Conservation (phyloP, 2,329 filamentous ascomycete genomes). For the Fusarium keratoplasticum region DNA sequence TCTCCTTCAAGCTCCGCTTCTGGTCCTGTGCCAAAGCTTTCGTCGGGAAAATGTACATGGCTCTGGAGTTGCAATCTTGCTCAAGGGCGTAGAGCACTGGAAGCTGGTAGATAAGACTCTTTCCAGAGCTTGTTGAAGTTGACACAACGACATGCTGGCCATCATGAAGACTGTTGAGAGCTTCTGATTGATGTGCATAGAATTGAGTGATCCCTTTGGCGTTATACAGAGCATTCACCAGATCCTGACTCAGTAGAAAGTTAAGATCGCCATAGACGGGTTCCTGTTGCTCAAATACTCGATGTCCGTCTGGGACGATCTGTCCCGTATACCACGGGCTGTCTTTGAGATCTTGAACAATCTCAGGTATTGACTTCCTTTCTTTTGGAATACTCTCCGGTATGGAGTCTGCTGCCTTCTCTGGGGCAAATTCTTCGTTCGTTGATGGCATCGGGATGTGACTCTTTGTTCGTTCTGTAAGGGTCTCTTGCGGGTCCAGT, state of each 20-base stretch:
- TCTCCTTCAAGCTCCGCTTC: slow-evolving; percentile 84
- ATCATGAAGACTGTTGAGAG: slow-evolving; percentile 86
- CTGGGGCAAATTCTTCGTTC: slow-evolving; percentile 46
- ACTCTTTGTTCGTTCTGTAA: slow-evolving; percentile 68
- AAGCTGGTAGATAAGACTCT: slow-evolving; percentile 97
- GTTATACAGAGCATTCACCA: slow-evolving; percentile 98
- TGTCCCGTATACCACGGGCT: slow-evolving; percentile 91
- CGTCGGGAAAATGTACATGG: slow-evolving; percentile 98
- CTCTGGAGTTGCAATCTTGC: slow-evolving; percentile 78
- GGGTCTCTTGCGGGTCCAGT: slow-evolving; percentile 73
- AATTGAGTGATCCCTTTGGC: slow-evolving; percentile 86
- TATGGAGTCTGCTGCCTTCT: slow-evolving; percentile 58
- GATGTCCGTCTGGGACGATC: slow-evolving; percentile 92
- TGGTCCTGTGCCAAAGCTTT: slow-evolving; percentile 98
- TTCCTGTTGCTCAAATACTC: slow-evolving; percentile 88
- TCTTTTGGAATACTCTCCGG: slow-evolving; percentile 83
- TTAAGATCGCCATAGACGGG: slow-evolving; percentile 85
- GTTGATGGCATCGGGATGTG: slow-evolving; percentile 72
- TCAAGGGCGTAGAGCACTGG: slow-evolving; percentile 91
- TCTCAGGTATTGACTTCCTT: slow-evolving; percentile 83
- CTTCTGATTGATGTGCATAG: slow-evolving; percentile 93
- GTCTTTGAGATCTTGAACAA: slow-evolving; percentile 84
- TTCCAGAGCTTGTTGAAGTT: slow-evolving; percentile 95
- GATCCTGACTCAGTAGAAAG: slow-evolving; percentile 86
- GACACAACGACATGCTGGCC: slow-evolving; percentile 91